phyloP scores from a whole-genome alignment of 2,329 filamentous ascomycete species.

The Decorospora gaudefroyi region DNA sequence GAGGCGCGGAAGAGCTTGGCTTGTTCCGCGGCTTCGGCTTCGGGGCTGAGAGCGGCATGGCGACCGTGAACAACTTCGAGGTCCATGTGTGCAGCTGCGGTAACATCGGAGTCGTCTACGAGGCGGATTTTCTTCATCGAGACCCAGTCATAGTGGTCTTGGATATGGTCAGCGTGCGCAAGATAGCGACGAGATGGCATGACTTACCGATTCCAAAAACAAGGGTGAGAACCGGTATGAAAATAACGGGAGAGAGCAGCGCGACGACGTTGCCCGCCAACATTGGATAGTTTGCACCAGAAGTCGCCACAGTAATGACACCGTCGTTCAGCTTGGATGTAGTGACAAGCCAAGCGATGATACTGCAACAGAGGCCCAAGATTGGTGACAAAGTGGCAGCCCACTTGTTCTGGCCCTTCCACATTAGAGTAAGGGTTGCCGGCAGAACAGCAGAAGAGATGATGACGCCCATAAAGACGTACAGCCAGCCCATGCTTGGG shows the following conservation, averaged over 20 bases:
- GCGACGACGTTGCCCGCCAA: conserved; percentile 83
- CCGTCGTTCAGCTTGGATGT: conserved; percentile 42
- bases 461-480: conserved; percentile 88
- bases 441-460: conserved; percentile 85
- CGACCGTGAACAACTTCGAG: conserved; percentile 61
- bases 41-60: conserved; percentile 29
- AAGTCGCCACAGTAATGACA: conserved; percentile 39
- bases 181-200: not conserved
- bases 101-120: conserved; percentile 76
- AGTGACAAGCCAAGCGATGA: conserved; percentile 56
- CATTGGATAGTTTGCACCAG: conserved; percentile 79
- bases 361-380: conserved; percentile 68
- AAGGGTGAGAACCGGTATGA: conserved; percentile 74
- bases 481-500: conserved; percentile 75
- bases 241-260: conserved; percentile 72
- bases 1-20: conserved; percentile 51
- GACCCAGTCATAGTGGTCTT: conserved; percentile 80
- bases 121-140: conserved; percentile 79
- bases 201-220: conserved; percentile 57
- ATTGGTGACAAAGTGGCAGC: conserved; percentile 71
- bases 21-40: conserved; percentile 48
- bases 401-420: conserved; percentile 77
- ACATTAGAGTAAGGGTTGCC: conserved; percentile 76
- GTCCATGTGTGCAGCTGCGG: conserved; percentile 63
- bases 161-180: conserved; percentile 64